Evolutionary conservation across 768 basidiomycete species (phyloP), one percentile per base, ranked within the genome.

Genomic region (Kwoniella newhampshirensis): DNA sequence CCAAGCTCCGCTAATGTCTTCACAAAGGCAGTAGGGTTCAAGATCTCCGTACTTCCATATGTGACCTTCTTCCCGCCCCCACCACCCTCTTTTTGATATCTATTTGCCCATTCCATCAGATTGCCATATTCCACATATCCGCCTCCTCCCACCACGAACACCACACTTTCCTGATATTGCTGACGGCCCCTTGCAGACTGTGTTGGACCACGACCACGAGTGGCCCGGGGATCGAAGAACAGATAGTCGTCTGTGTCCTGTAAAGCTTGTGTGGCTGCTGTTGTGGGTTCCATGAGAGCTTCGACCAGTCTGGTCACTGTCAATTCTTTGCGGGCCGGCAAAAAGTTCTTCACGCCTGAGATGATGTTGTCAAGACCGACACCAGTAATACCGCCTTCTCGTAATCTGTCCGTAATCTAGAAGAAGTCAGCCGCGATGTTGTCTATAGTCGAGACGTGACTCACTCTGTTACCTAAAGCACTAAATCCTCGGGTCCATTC

Each of bases 121-220:
- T 98, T 98, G 4, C 92, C 91, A 66, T 93, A 97, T 78, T 99
- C 96, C 49, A 98, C 91, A 70, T 97, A 94, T 15, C 92, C 88
- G 3, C 92, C 96, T 1, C 96, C 96, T 7, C 96, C 96, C 2
- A 99, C 93, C 27, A 97, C 80, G 66, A 99, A 99, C 2, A 99
- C 87, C 69, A 89, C 84, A 13, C 89, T 86, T 60, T 98, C 94
- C 2, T 81, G 79, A 74, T 93, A 97, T 15, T 87, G 71, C 60
- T 76, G 74, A 48, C 75, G 64, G 0, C 86, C 88, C 44, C 75
- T 66, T 0, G 85, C 88, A 75, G 57, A 79, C 64, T 66, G 59
- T 3, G 75, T 72, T 2, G 64, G 67, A 54, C 82, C 69, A 9
- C 68, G 58, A 0, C 70, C 66, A 46, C 87, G 83, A 9, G 87